Evolutionary conservation across 352 stramenopile genomes (phyloP), one percentile per base, ranked within the genome.

Genomic region (Pythium guiyangense): DNA sequence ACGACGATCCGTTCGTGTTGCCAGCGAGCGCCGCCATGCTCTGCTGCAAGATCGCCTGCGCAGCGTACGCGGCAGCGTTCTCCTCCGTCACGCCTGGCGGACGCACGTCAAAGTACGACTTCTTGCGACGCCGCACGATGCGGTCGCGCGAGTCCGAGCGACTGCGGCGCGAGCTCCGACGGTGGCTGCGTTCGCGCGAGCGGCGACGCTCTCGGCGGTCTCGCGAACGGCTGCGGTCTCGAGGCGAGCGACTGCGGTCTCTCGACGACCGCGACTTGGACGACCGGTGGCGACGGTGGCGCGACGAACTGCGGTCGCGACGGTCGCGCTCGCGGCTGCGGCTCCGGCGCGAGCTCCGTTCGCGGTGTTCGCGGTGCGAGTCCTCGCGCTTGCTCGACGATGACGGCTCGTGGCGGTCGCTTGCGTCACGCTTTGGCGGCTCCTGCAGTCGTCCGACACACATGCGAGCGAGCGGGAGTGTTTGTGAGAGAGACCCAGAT

Each of bases 91-190:
- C 84, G 34, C 84, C 84, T 3, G 84, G 79, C 45, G 84, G 84
- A 2, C 76, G 73, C 64, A 94, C 80, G 59, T 94, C 84, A 67
- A 94, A 94, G 60, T 89, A 90, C 65, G 71, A 86, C 74, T 90
- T 88, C 60, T 85, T 83, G 50, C 77, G 70, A 47, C 75, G 73
- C 37, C 77, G 74, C 18, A 83, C 71, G 20, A 83, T 61, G 40
- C 62, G 68, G 37, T 74, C 70, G 49, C 68, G 55, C 42, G 78
- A 86, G 35, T 65, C 64, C 26, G 68, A 74, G 52, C 77, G 72
- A 49, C 68, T 74, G 60, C 76, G 29, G 29, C 29, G 71, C 49
- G 55, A 61, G 22, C 45, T 43, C 12, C 42, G 42, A 15, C 63
- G 64, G 10, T 66, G 20, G 49, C 20, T 53, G 22, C 50, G 67